Conservation (phyloP, 2,329 filamentous ascomycete genomes). For the Fusarium staphyleae region DNA sequence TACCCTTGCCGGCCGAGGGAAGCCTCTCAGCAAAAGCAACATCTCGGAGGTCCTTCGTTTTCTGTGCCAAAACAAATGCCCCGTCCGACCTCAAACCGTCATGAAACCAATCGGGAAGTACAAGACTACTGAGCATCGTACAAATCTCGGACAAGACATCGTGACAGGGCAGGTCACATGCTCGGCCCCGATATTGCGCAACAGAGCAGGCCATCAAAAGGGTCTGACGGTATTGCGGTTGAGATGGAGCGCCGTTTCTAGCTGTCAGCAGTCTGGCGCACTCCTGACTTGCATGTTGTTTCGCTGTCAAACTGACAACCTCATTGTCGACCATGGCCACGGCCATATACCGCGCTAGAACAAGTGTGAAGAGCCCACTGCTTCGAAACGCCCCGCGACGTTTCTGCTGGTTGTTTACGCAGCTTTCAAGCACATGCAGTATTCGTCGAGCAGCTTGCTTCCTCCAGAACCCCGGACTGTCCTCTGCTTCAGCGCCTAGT, state of each 20-base stretch:
- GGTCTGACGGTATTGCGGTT: slow-evolving; percentile 40
- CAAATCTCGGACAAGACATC: slow-evolving; percentile 52
- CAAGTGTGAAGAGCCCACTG: slow-evolving; percentile 36
- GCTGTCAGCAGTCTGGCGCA: slow-evolving; percentile 31
- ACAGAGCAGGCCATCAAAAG: slow-evolving; percentile 54
- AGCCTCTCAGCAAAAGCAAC: slow-evolving; percentile 61
- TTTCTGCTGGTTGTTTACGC: slow-evolving; percentile 27
- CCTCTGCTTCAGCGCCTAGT: slow-evolving; percentile 11
- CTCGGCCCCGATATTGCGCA: slow-evolving; percentile 56
- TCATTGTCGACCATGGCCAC: slow-evolving; percentile 26
- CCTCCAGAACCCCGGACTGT: slow-evolving; percentile 10
- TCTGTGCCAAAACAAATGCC: slow-evolving; percentile 60
- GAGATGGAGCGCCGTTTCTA: slow-evolving; percentile 17
- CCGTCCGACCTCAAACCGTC: slow-evolving; percentile 53
- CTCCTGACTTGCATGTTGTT: slow-evolving; percentile 31
- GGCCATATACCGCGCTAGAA: slow-evolving; percentile 41
- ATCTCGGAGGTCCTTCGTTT: slow-evolving; percentile 60
- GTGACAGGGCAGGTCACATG: slow-evolving; percentile 48
- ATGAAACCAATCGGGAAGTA: slow-evolving; percentile 45
- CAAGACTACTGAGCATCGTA: slow-evolving; percentile 48
- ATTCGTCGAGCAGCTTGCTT: slow-evolving; percentile 35
- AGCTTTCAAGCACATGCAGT: slow-evolving; percentile 39
- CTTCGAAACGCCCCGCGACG: slow-evolving; percentile 12
- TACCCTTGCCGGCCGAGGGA: slow-evolving; percentile 14
- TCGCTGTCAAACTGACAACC: slow-evolving; percentile 22